A percentile compares a stretch with the other conserved stretches of the same genome.
Conservation (phyloP, 768 basidiomycete species). For the Pleurotus giganteus region DNA sequence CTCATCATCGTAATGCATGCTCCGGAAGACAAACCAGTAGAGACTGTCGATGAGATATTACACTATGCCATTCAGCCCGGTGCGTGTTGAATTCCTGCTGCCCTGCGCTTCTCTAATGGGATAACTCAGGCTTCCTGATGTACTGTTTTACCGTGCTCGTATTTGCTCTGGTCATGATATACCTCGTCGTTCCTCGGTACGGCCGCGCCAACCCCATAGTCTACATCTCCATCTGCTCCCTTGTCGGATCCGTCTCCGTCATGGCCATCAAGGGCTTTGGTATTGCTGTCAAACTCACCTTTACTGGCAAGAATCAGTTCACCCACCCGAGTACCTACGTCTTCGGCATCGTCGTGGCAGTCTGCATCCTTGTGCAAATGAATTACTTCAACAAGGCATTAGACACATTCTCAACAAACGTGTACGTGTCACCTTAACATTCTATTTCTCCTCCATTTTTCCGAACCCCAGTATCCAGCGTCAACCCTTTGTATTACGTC, state of each 20-base stretch:
- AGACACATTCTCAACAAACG: constrained; percentile 95
- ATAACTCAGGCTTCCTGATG: constrained; percentile 74
- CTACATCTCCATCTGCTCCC: constrained; percentile 94
- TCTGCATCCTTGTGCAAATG: constrained; percentile 91
- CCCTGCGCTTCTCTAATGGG: not conserved
- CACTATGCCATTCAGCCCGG: constrained; percentile 93
- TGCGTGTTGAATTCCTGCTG: constrained; percentile 29
- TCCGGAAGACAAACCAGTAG: constrained; percentile 90
- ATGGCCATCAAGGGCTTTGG: constrained; percentile 99
- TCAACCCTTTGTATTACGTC: constrained; percentile 98
- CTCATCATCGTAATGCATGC: constrained; percentile 95
- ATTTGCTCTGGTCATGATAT: constrained; percentile 85
- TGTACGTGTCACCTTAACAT: constrained; percentile 53
- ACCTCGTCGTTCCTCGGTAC: constrained; percentile 76
- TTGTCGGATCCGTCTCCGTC: constrained; percentile 94
- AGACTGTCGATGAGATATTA: constrained; percentile 92
- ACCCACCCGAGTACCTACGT: constrained; percentile 95
- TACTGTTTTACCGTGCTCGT: constrained; percentile 87
- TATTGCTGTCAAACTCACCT: constrained; percentile 91
- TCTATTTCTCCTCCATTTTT: constrained; percentile 2
- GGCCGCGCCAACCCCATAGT: constrained; percentile 88
- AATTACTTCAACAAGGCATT: constrained; percentile 98
- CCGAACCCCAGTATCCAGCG: constrained; percentile 41
- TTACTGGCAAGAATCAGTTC: constrained; percentile 94
- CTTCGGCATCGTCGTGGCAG: constrained; percentile 76